Evolutionary conservation across 148 eudicot species (phyloP).

Genomic region (Rhododendron griersonianum): DNA sequence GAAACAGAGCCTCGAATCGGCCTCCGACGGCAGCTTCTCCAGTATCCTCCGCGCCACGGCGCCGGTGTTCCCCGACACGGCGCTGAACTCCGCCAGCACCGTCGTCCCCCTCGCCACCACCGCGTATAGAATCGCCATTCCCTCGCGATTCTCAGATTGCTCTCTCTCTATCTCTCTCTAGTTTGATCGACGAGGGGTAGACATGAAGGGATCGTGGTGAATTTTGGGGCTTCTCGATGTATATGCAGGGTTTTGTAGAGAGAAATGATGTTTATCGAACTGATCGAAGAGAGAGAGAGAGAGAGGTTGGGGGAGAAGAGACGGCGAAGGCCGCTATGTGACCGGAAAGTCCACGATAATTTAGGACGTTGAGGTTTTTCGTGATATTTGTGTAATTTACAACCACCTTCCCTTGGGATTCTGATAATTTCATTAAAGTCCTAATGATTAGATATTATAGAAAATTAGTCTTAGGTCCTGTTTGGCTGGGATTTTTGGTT

Average conservation of each 20-base stretch:
- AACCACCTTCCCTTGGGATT: not conserved
- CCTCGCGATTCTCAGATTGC: not conserved
- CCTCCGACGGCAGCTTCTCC: constrained; percentile 65
- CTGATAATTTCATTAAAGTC: not conserved
- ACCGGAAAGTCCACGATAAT: constrained; percentile 13
- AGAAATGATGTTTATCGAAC: not conserved
- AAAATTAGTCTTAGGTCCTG: no score
- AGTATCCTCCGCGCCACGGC: constrained; percentile 84
- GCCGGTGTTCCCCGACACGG: constrained; percentile 81
- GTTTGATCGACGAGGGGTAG: not conserved
- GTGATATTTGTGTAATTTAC: not conserved
- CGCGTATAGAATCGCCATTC: constrained; percentile 86
- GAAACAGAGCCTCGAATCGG: constrained; percentile 77
- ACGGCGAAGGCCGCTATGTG: not conserved
- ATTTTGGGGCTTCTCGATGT: not conserved
- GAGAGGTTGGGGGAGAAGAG: not conserved
- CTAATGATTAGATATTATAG: not conserved
- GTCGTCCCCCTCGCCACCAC: constrained; percentile 89
- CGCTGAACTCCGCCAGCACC: constrained; percentile 89
- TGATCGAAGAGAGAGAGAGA: not conserved
- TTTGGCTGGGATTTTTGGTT: no score
- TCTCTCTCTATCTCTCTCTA: not conserved
- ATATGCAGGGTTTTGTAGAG: not conserved
- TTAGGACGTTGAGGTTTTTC: not conserved
- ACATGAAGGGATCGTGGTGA: not conserved